A percentile compares a stretch with the other conserved stretches of the same genome.
Evolutionary conservation across 805 yeast genomes (phyloP).

Genomic region (Candida sithepensis): DNA sequence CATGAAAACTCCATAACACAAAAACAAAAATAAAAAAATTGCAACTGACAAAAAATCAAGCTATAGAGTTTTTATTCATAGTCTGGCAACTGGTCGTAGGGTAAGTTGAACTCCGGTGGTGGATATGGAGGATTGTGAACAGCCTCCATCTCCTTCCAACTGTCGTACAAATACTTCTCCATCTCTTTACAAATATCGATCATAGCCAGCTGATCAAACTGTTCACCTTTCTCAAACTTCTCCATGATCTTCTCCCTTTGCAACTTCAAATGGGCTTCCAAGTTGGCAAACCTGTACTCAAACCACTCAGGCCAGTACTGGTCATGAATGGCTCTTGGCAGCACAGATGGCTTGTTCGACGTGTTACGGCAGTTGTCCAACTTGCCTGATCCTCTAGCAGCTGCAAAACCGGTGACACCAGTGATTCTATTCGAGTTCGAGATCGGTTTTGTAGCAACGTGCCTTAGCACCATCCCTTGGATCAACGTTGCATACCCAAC

Average conservation of each 20-base stretch:
- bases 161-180: constrained; percentile 26
- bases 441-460: constrained; percentile 43
- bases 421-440: constrained; percentile 33
- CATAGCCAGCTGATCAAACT: constrained; percentile 28
- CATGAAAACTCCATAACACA: not conserved
- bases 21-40: not conserved
- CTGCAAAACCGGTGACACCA: constrained; percentile 29
- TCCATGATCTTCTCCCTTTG: constrained; percentile 20
- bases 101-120: constrained; percentile 18
- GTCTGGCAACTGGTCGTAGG: constrained; percentile 21
- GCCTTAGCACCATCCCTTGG: constrained; percentile 44
- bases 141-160: constrained; percentile 33
- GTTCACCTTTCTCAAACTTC: constrained; percentile 15
- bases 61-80: constrained; percentile 7
- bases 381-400: constrained; percentile 20
- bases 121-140: constrained; percentile 27
- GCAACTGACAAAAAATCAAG: not conserved
- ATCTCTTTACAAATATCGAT: constrained; percentile 26
- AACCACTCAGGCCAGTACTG: constrained; percentile 34
- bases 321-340: constrained; percentile 30
- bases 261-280: constrained; percentile 23
- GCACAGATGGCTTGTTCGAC: constrained; percentile 30
- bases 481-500: constrained; percentile 43
- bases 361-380: constrained; percentile 31
- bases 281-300: constrained; percentile 28